Base-by-base conservation (phyloP, 2,329 filamentous ascomycete genomes). In the Diaporthe citri region DNA sequence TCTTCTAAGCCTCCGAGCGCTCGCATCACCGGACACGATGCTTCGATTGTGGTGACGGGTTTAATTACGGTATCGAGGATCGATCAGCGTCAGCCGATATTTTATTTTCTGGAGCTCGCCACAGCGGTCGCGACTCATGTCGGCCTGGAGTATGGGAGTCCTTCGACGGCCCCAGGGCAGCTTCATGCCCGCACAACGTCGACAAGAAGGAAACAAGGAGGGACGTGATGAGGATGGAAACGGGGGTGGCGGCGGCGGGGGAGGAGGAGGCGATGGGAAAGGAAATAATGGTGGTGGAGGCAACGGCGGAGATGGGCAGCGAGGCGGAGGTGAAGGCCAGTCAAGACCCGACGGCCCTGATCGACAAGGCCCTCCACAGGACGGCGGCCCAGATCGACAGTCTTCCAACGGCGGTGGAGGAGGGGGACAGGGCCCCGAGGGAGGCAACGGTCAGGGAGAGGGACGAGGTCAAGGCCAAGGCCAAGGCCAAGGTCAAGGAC, bases 21-120 rank as follows among this genome's bases (percentile, higher is more conserved):
- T 39, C 46, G 46, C 64, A 67, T 67, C 64, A 67, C 64, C 64
- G 64, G 64, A 67, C 64, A 67, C 64, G 64, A 67, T 67, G 64
- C 64, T 67, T 67, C 64, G 46, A 52, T 52, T 67, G 64, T 52
- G 64, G 64, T 67, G 46, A 67, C 64, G 34, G 46, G 64, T 17
- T 51, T 39, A 39, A 67, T 52, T 17, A 51, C 46, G 46, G 46
- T 39, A 67, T 52, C 31, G 31, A 52, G 64, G 31, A 52, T 67
- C 48, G 34, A 52, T 39, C 46, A 52, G 64, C 46, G 22, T 39
- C 31, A 28, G 46, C 46, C 43, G 64, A 52, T n/a, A 34, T 25
- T 39, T 4, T 39, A 39, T 13, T 17, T 15, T 52, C 46, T 46
- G 10, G 46, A 25, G 31, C 31, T 67, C 64, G 28, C 34, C 64